phyloP scores from a whole-genome alignment of 768 basidiomycete species.

The Lepiota subincarnata region DNA sequence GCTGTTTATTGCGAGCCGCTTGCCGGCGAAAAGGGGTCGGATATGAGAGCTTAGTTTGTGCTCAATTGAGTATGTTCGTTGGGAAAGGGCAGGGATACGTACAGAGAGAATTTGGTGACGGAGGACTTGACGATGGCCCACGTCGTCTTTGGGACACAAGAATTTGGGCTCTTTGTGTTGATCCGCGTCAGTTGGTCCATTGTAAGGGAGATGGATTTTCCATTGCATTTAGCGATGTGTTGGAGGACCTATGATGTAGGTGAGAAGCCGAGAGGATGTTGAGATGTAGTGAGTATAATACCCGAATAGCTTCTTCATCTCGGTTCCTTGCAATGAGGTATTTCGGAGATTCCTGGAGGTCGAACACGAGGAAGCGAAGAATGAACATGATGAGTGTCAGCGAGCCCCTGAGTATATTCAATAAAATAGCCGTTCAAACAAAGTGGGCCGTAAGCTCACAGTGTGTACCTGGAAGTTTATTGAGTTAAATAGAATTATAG shows the following conservation, averaged over 20 bases:
- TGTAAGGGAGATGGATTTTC: slow-evolving; percentile 40
- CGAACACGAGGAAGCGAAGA: slow-evolving; percentile 52
- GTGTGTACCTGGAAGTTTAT: background rate
- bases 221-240: slow-evolving; percentile 45
- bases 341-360: slow-evolving; percentile 59
- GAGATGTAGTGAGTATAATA: slow-evolving; percentile 7
- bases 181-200: slow-evolving; percentile 33
- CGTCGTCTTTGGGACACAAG: slow-evolving; percentile 18
- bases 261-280: background rate
- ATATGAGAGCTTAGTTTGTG: slow-evolving; percentile 38
- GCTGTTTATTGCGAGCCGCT: slow-evolving; percentile 41
- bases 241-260: slow-evolving; percentile 35
- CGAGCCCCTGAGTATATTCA: slow-evolving; percentile 31
- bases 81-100: slow-evolving; percentile 9
- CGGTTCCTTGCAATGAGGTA: slow-evolving; percentile 54
- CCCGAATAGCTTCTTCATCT: slow-evolving; percentile 51
- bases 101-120: slow-evolving; percentile 39
- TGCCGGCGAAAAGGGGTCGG: slow-evolving; percentile 43
- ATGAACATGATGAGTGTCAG: slow-evolving; percentile 52
- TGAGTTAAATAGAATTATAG: background rate
- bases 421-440: background rate
- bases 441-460: background rate
- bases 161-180: slow-evolving; percentile 21
- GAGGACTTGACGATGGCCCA: slow-evolving; percentile 27
- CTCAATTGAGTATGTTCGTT: background rate